These are phyloP conservation scores for Rhipidocladum racemiflorum DNA, from an alignment of 176 grass and related monocot genomes.

Conservation along the genomic window DNA sequence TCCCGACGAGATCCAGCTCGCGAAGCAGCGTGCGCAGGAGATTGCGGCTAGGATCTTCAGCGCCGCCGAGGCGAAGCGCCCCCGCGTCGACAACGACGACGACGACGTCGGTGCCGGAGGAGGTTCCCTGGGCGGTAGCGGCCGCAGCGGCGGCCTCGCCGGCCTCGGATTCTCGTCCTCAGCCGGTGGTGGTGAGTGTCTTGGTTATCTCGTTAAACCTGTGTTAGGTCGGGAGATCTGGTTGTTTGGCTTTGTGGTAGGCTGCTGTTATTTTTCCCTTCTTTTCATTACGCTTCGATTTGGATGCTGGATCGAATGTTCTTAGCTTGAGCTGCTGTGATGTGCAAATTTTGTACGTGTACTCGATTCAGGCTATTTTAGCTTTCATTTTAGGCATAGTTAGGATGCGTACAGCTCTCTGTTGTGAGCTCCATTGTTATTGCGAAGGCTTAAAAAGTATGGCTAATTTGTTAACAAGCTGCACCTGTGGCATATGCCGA, in stretches of 20 bases:
- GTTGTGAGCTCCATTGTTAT: background rate
- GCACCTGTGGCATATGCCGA: background rate
- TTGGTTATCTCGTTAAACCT: background rate
- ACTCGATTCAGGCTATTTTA: background rate
- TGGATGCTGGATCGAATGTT: constrained; percentile 5
- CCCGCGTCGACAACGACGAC: constrained; percentile 63
- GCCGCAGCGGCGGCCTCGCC: constrained; percentile 15
- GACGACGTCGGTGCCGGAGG: constrained; percentile 37
- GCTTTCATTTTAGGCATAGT: background rate
- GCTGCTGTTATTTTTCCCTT: background rate
- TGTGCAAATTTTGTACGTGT: background rate
- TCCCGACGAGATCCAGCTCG: constrained; percentile 82
- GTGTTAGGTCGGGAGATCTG: constrained; percentile 17
- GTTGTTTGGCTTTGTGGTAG: background rate
- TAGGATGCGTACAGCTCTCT: background rate
- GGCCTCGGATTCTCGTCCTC: constrained; percentile 44
- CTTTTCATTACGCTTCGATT: background rate
- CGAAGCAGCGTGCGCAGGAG: constrained; percentile 91
- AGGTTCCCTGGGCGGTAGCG: constrained; percentile 14
- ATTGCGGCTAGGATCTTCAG: constrained; percentile 91
- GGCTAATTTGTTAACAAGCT: background rate
- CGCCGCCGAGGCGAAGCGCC: constrained; percentile 88
- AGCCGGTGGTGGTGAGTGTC: constrained; percentile 28
- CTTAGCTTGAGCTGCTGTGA: background rate
- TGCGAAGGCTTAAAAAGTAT: background rate